Base-by-base conservation (phyloP, 2,329 filamentous ascomycete genomes). In the Penicillium polonicum region DNA sequence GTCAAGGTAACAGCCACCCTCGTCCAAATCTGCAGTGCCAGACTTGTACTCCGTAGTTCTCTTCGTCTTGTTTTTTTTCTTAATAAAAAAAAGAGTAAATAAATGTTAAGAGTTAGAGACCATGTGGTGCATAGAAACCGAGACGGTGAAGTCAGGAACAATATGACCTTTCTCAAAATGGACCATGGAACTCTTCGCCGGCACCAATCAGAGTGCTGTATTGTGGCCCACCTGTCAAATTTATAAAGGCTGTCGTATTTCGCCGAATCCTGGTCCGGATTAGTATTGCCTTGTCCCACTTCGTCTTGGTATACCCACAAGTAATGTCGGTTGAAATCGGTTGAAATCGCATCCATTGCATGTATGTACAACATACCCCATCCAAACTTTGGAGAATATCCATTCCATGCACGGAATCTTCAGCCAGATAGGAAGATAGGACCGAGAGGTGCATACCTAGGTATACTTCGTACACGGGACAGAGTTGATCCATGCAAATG, bases 171-270 rank as follows among this genome's bases (percentile, higher is more conserved):
- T 33, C 52, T 19, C 13, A 42, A 46, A 45, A 38, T 17, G 33
- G 25, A 25, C 46, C 13, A 38, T 38, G 56, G 55, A 57, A 49
- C 44, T 43, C 17, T 23, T 63, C 38, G 36, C 59, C 60, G 55
- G 38, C 27, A 29, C 48, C 48, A 52, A 12, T 58, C 42, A 58
- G 41, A 38, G 23, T 2, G 19, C 19, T 33, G 17, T 1, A 23
- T 17, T 17, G 17, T 17, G 56, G 39, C 48, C 58, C 57, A 60
- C 52, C 29, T 46, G 35, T 19, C 39, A 25, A 21, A n/a, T 12
- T n/a, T 44, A 27, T 39, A 19, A 38, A 19, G 4, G 8, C 6
- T 35, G 13, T 35, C 33, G 2, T 35, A 15, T 15, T 35, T 35
- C 15, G 13, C 5, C 5, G 5, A 8, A 17, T 8, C 13, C 15